A percentile compares a stretch with the other conserved stretches of the same genome.
Evolutionary conservation across 2,329 filamentous ascomycete genomes (phyloP).

Genomic region (Xylaria sp.): DNA sequence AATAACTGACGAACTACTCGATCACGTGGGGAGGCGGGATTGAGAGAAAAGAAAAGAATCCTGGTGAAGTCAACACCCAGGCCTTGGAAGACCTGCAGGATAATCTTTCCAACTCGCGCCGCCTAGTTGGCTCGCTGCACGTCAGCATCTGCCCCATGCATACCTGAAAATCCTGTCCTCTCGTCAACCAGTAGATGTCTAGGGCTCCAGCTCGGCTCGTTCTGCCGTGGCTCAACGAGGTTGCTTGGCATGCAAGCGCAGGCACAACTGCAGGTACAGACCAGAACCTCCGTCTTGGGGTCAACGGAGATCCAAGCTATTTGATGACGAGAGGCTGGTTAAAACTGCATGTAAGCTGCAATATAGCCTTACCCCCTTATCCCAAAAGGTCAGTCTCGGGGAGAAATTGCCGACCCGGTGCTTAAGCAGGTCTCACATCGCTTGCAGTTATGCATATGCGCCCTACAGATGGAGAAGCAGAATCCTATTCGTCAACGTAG

Average conservation of each 20-base stretch:
- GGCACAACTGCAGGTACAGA: conserved; percentile 18
- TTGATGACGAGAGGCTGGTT: conserved; percentile 12
- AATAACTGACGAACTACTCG: conserved; percentile 6
- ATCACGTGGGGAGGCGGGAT: conserved; percentile 2
- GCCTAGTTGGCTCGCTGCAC: conserved; percentile 24
- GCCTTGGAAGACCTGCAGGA: conserved; percentile 22
- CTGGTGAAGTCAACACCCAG: background rate
- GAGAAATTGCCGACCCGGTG: background rate
- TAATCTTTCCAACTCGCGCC: background rate
- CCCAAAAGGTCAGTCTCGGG: background rate
- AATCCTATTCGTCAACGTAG: conserved; percentile 13
- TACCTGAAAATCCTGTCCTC: conserved; percentile 11
- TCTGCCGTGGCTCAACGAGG: conserved; percentile 8
- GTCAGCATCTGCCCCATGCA: conserved; percentile 27
- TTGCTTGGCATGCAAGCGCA: conserved; percentile 8
- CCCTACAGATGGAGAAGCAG: background rate
- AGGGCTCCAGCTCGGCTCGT: conserved; percentile 11
- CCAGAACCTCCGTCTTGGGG: conserved; percentile 6
- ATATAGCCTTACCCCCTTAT: conserved; percentile 12
- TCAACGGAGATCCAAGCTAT: background rate
- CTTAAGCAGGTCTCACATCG: background rate
- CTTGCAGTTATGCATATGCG: conserved; percentile 4
- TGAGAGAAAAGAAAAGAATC: background rate
- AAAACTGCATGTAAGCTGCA: conserved; percentile 17
- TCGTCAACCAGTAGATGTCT: conserved; percentile 6